A percentile compares a stretch with the other conserved stretches of the same genome.
phyloP scores from a whole-genome alignment of 129 eudicot genomes.

The Tanacetum coccineum region DNA sequence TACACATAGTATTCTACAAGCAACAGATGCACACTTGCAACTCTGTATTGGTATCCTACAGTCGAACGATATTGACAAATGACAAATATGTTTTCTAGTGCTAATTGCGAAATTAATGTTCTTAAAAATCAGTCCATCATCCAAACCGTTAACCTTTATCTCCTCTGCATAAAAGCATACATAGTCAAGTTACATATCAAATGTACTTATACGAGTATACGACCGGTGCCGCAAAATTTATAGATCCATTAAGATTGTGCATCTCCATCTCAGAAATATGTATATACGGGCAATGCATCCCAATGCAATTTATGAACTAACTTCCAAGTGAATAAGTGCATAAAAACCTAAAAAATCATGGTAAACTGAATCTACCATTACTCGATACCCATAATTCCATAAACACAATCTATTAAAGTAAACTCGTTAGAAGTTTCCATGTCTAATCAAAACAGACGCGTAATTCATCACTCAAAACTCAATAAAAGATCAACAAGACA shows the following conservation, averaged over 20 bases:
- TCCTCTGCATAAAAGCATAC: slow-evolving; percentile 5
- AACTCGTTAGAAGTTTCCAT: background rate
- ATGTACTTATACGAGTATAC: background rate
- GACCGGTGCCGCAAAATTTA: background rate
- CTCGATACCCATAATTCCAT: background rate
- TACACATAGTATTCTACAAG: background rate
- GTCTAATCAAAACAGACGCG: slow-evolving; percentile 4
- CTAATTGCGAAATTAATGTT: slow-evolving; percentile 10
- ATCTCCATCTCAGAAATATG: slow-evolving; percentile 6
- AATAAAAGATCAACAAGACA: background rate
- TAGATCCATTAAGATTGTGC: background rate
- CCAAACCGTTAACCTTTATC: slow-evolving; percentile 8
- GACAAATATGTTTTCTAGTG: background rate
- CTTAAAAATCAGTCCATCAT: slow-evolving; percentile 6
- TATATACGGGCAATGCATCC: background rate
- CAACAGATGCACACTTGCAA: background rate
- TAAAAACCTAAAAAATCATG: background rate
- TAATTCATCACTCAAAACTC: slow-evolving; percentile 1
- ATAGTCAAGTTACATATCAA: background rate
- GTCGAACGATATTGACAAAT: too few relatives aligned
- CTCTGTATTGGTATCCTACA: too few relatives aligned
- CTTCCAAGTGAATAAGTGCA: background rate
- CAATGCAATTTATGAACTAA: background rate
- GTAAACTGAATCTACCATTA: slow-evolving; percentile 1
- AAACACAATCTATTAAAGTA: slow-evolving; percentile 13